phyloP scores from a whole-genome alignment of 106 monocot genomes.

The Dendrobium officinale region DNA sequence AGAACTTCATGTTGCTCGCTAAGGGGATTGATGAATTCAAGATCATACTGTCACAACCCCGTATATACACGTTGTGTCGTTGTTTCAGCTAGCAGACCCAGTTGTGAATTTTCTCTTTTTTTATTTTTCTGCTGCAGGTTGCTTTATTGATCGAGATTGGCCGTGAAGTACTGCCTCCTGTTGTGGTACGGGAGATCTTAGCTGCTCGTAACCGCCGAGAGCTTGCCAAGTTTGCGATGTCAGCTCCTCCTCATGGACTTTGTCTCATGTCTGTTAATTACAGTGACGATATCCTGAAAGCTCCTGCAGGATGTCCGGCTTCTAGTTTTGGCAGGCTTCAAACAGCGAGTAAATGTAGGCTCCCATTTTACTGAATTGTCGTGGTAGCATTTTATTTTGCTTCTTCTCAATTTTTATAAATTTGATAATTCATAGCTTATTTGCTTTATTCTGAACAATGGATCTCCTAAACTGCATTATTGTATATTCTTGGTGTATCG shows the following conservation, averaged over 20 bases:
- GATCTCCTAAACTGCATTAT: too few species aligned
- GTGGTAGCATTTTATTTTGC: too few species aligned
- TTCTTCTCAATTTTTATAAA: too few species aligned
- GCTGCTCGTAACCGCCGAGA: constrained; percentile 54
- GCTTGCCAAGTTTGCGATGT: constrained; percentile 63
- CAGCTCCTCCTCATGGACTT: constrained; percentile 66
- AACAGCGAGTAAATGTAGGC: constrained; percentile 59
- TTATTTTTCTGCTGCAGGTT: constrained; percentile 26
- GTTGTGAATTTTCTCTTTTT: not conserved
- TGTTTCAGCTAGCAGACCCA: not conserved
- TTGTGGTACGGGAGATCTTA: constrained; percentile 52
- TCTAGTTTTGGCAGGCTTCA: constrained; percentile 61
- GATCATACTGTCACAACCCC: not conserved
- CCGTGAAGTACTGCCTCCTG: constrained; percentile 63
- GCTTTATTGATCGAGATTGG: constrained; percentile 72
- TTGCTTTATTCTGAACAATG: too few species aligned
- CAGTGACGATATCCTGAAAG: constrained; percentile 30
- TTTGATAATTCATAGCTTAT: too few species aligned
- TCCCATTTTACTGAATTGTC: constrained; percentile 41
- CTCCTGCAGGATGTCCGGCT: constrained; percentile 32
- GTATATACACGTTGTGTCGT: not conserved
- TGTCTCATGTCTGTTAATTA: constrained; percentile 77
- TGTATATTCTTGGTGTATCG: too few species aligned
- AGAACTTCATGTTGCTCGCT: not conserved
- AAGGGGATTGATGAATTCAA: not conserved